A percentile compares a stretch with the other conserved stretches of the same genome.
These are phyloP conservation scores for Selaginella moellendorffii DNA, from an alignment of 75 land plant species.

Conservation along the genomic window DNA sequence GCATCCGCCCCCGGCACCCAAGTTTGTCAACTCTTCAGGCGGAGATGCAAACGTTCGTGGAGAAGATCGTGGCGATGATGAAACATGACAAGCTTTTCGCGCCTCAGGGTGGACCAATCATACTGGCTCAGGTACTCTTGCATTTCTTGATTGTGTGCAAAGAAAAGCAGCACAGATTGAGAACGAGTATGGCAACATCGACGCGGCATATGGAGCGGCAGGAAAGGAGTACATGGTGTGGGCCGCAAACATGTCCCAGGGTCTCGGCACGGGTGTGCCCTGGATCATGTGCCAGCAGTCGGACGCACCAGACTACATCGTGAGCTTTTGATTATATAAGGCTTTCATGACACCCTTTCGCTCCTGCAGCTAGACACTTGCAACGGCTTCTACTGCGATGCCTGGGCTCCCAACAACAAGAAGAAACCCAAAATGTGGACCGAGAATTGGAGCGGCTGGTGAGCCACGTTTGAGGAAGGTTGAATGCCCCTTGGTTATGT, in stretches of 20 bases:
- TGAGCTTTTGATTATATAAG: too few relatives aligned
- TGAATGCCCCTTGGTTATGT: too few relatives aligned
- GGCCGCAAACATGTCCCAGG: constrained; percentile 81
- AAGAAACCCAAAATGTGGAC: constrained; percentile 64
- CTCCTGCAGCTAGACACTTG: constrained; percentile 73
- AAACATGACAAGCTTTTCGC: constrained; percentile 50
- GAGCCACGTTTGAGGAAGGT: too few relatives aligned
- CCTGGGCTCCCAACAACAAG: constrained; percentile 35
- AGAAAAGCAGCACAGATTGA: constrained; percentile 51
- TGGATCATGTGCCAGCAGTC: constrained; percentile 97
- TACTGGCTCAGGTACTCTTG: constrained; percentile 56
- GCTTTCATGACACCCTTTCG: too few relatives aligned
- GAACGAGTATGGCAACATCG: constrained; percentile 78
- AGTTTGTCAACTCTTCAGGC: too few relatives aligned
- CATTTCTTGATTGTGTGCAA: too few relatives aligned
- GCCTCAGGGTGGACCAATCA: constrained; percentile 76
- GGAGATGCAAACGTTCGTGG: constrained; percentile 66
- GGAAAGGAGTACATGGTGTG: constrained; percentile 55
- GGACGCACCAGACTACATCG: constrained; percentile 78
- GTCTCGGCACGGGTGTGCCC: constrained; percentile 57
- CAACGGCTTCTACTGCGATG: constrained; percentile 69
- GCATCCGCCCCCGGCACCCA: too few relatives aligned
- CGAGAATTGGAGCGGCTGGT: constrained; percentile 80
- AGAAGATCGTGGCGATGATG: constrained; percentile 60
- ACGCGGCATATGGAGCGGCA: constrained; percentile 42